Base-by-base conservation (phyloP, 2,329 filamentous ascomycete species). In the Xylaria sp. region DNA sequence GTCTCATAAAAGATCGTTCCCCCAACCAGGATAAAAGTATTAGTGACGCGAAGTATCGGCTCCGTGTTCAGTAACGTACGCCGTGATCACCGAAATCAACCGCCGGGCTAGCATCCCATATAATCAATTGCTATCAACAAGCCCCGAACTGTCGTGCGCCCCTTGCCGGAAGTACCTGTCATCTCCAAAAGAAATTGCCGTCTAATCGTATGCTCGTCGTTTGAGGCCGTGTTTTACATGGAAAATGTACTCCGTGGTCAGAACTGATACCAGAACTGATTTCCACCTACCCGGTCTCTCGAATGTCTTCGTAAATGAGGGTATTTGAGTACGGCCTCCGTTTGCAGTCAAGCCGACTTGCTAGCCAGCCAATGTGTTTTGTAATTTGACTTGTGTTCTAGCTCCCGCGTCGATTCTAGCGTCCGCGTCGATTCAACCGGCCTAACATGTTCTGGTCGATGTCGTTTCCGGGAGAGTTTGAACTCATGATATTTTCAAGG, bases 391-490 rank as follows among this genome's bases (percentile, higher is more conserved):
- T 13, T 3, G 30, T 44, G 5, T 23, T 54, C 60, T 5, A 61
- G 23, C 60, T 57, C 47, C 52, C 11, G 44, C 72, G 72, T 52
- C 77, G 74, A 63, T 16, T 16, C 16, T 5, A 61, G 23, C 60
- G 57, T 42, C 52, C 11, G 44, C 72, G 72, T 52, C 77, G 74
- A 63, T 82, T 80, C 55, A 84, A 69, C 44, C 79, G 76, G 46
- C 78, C 76, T 58, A 84, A 74, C 82, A 84, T 84, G 60, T 73
- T 77, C 65, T 76, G 76, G 65, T 84, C 82, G 59, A 84, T 83
- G 59, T 83, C 81, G 65, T 75, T 79, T 66, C 11, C 74, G 66
- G 52, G 74, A 71, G 52, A 73, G 73, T 59, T 67, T 11, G 67
- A 66, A 54, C 79, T 80, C 68, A 82, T 78, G 62, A 81, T 71